Conservation (phyloP, 257 asterid species). For the Capsicum chinense region DNA sequence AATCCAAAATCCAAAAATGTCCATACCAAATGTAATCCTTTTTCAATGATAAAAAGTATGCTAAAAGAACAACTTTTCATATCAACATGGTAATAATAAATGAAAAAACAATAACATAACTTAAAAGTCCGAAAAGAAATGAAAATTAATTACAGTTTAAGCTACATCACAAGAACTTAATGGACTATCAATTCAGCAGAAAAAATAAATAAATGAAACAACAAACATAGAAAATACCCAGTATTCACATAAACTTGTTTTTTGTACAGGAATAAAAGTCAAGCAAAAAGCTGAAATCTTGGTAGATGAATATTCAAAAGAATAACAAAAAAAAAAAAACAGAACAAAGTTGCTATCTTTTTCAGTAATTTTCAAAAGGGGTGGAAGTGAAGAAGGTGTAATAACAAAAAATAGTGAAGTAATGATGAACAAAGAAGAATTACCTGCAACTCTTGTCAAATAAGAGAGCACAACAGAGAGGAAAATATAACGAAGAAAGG, state of each 20-base stretch:
- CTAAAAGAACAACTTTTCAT: background rate
- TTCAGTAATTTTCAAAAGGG: background rate
- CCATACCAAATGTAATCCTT: background rate
- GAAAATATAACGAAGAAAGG: background rate
- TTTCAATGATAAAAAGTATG: background rate
- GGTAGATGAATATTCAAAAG: background rate
- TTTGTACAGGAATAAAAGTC: background rate
- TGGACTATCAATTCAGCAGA: background rate
- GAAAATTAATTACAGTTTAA: background rate
- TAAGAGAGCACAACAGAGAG: background rate
- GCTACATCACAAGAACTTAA: background rate
- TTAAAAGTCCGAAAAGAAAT: background rate
- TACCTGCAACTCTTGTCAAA: conserved; percentile 16
- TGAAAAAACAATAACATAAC: background rate
- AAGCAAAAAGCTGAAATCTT: conserved; percentile 3
- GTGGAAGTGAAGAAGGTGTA: background rate
- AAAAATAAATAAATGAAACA: background rate
- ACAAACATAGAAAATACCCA: background rate
- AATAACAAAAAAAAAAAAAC: background rate
- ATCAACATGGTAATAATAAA: too few species aligned
- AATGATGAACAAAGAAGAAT: background rate
- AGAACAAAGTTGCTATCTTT: background rate
- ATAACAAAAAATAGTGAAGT: background rate
- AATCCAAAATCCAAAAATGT: background rate
- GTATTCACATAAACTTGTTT: background rate